Conservation (phyloP, 1,284 basidiomycete species). For the Uromyces viciae-fabae region DNA sequence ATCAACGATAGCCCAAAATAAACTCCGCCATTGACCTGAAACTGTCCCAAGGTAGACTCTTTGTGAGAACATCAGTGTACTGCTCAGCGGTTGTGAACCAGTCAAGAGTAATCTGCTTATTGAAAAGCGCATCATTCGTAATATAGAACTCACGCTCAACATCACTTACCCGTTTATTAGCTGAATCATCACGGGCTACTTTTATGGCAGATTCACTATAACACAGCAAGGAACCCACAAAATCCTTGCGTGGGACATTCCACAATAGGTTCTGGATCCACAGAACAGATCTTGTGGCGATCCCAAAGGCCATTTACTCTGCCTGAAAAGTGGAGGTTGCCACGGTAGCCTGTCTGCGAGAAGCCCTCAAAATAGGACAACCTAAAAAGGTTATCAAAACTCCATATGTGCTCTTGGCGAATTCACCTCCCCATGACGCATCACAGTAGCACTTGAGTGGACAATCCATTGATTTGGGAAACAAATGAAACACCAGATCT, state of each 20-base stretch:
- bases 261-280: neutral
- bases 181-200: neutral
- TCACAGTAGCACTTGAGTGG: neutral
- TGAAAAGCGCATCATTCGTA: neutral
- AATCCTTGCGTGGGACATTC: neutral
- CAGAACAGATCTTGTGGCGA: neutral
- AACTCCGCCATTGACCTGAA: too few species aligned
- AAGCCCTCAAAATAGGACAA: neutral
- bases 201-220: conserved; percentile 3
- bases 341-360: neutral
- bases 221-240: neutral
- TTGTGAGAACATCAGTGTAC: neutral
- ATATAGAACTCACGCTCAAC: conserved; percentile 6
- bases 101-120: neutral
- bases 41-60: too few species aligned
- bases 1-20: too few species aligned
- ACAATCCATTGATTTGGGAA: neutral
- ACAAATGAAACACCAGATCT: neutral
- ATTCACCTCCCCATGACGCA: conserved; percentile 16
- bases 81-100: neutral
- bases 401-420: neutral
- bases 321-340: conserved; percentile 12
- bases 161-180: neutral
- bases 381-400: neutral
- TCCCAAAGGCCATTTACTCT: conserved; percentile 13